Percentiles rank a stretch among this genome's conserved stretches.
These are phyloP conservation scores for Medicago lupulina DNA, from an alignment of 306 rosid genomes.

Conservation along the genomic window DNA sequence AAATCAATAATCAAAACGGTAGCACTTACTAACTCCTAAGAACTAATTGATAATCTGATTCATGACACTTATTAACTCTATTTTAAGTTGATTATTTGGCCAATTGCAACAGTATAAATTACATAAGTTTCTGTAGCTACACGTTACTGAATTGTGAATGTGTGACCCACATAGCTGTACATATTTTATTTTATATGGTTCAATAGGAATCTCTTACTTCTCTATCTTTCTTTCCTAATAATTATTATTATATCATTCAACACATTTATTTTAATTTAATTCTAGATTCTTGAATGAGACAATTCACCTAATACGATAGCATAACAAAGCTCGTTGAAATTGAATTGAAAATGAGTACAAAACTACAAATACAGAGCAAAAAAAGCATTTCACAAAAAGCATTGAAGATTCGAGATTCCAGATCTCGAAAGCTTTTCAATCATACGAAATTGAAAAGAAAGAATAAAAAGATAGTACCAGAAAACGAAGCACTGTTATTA, in stretches of 20 bases:
- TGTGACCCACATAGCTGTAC: slow-evolving; percentile 38
- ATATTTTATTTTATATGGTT: slow-evolving; percentile 21
- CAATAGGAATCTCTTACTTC: slow-evolving; percentile 32
- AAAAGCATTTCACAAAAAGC: slow-evolving; percentile 27
- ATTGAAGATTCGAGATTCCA: slow-evolving; percentile 37
- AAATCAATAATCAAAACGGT: background rate
- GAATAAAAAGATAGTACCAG: slow-evolving; percentile 50
- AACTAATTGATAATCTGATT: slow-evolving; percentile 26
- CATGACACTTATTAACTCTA: too few species aligned
- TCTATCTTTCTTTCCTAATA: slow-evolving; percentile 26
- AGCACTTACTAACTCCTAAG: slow-evolving; percentile 19
- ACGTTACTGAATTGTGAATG: slow-evolving; percentile 18
- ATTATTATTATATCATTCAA: slow-evolving; percentile 38
- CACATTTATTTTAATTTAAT: background rate
- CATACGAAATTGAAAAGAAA: slow-evolving; percentile 9
- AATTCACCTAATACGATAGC: background rate
- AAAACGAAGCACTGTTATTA: slow-evolving; percentile 35
- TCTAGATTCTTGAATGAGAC: slow-evolving; percentile 29
- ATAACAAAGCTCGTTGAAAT: slow-evolving; percentile 29
- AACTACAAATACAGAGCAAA: background rate
- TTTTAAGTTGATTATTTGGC: slow-evolving; percentile 35
- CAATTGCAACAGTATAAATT: slow-evolving; percentile 17
- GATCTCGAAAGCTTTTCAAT: slow-evolving; percentile 33
- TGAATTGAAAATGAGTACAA: background rate
- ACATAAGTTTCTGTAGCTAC: slow-evolving; percentile 23